Conservation (phyloP, 2,329 filamentous ascomycete species). For the Ilyonectria mors-panacis region DNA sequence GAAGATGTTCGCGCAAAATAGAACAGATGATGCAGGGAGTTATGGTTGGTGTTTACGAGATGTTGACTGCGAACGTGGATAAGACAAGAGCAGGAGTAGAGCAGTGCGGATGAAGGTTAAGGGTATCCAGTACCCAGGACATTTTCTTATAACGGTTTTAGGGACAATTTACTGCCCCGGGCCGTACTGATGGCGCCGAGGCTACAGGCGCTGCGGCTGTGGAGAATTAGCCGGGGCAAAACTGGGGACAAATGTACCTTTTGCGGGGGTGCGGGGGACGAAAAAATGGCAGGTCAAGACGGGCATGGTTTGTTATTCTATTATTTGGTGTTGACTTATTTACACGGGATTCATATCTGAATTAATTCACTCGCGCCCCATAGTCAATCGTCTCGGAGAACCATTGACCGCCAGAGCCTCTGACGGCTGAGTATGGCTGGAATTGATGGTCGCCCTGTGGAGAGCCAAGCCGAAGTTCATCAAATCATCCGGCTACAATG, state of each 20-base stretch:
- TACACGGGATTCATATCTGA: background rate
- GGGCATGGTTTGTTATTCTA: background rate
- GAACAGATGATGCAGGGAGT: background rate
- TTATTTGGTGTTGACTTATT: background rate
- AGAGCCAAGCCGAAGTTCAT: background rate
- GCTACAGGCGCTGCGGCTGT: background rate
- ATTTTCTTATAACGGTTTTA: background rate
- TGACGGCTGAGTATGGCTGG: too few species aligned
- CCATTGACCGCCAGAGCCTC: too few species aligned
- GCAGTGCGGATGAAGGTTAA: background rate
- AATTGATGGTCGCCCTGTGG: too few species aligned
- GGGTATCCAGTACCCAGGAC: background rate
- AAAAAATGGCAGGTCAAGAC: background rate
- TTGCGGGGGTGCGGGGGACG: background rate
- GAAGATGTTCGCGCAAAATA: background rate
- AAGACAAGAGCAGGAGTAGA: background rate
- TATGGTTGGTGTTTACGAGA: background rate
- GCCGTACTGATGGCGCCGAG: conserved; percentile 23
- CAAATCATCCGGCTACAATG: too few species aligned
- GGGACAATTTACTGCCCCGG: conserved; percentile 5
- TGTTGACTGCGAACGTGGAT: background rate
- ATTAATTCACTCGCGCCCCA: too few species aligned
- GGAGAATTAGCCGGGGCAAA: conserved; percentile 29
- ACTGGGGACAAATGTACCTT: background rate
- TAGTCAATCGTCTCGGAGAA: too few species aligned